A percentile compares a stretch with the other conserved stretches of the same genome.
Conservation (phyloP, 371 early-diverging fungal genomes). For the Globomyces sp. region DNA sequence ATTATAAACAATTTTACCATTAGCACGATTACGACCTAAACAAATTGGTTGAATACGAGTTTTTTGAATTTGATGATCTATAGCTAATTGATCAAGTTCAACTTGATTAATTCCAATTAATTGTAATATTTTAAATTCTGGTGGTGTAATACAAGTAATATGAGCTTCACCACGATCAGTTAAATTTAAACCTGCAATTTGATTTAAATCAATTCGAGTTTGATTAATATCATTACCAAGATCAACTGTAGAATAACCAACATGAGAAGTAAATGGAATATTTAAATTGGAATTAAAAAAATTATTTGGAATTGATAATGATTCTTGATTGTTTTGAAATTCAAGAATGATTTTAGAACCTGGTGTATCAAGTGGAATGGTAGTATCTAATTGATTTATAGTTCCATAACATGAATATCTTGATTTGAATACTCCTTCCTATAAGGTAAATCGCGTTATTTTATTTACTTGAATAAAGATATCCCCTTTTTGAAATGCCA, state of each 20-base stretch:
- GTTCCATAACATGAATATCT: no score
- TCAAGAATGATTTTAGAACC: no score
- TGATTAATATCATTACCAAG: no score
- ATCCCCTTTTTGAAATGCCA: slow-evolving; percentile 67
- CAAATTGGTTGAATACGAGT: slow-evolving; percentile 57
- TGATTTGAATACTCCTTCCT: no score
- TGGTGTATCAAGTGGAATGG: no score
- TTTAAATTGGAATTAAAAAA: no score
- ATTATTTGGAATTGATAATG: no score
- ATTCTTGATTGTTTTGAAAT: no score
- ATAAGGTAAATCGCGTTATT: not conserved
- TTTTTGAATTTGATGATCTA: slow-evolving; percentile 53
- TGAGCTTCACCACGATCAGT: slow-evolving; percentile 69
- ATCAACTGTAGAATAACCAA: no score
- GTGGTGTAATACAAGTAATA: slow-evolving; percentile 71
- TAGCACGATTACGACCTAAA: slow-evolving; percentile 51
- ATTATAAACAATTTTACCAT: slow-evolving; percentile 35
- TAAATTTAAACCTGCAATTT: slow-evolving; percentile 21
- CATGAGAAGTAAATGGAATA: no score
- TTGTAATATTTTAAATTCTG: slow-evolving; percentile 70
- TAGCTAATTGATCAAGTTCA: slow-evolving; percentile 61
- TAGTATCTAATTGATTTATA: no score
- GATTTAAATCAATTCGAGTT: no score
- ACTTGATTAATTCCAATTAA: slow-evolving; percentile 65
- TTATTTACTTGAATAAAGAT: slow-evolving; percentile 52